Percentiles rank a stretch among this genome's conserved stretches.
Conservation (phyloP, 441 rosid genomes). For the Geranium incanum region DNA sequence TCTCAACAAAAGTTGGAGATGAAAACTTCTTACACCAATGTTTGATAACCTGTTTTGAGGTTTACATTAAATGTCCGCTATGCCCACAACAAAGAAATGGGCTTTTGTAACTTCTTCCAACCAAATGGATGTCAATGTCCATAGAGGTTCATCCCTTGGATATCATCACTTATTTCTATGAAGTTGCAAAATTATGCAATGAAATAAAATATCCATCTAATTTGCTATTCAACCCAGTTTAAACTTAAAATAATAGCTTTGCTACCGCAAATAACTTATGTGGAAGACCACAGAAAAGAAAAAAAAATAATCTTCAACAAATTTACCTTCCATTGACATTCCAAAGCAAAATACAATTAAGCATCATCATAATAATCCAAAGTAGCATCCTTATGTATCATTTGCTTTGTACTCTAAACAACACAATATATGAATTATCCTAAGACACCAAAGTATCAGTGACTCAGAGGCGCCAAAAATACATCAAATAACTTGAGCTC, state of each 20-base stretch:
- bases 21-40: background rate
- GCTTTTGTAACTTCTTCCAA: background rate
- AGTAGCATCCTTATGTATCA: background rate
- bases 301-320: background rate
- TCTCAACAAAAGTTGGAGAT: background rate
- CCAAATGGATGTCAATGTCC: background rate
- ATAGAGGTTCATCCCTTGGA: background rate
- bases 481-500: background rate
- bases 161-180: background rate
- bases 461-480: background rate
- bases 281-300: background rate
- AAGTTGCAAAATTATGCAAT: background rate
- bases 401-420: background rate
- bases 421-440: background rate
- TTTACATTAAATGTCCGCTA: background rate
- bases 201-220: background rate
- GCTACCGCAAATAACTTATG: background rate
- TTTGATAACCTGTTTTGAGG: background rate
- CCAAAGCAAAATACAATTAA: background rate
- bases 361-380: background rate
- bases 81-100: background rate
- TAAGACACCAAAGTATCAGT: background rate
- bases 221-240: background rate
- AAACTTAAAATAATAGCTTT: background rate
- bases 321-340: background rate